Conservation (phyloP, 192 early-diverging fungal species). For the Chytriomyces confervae region DNA sequence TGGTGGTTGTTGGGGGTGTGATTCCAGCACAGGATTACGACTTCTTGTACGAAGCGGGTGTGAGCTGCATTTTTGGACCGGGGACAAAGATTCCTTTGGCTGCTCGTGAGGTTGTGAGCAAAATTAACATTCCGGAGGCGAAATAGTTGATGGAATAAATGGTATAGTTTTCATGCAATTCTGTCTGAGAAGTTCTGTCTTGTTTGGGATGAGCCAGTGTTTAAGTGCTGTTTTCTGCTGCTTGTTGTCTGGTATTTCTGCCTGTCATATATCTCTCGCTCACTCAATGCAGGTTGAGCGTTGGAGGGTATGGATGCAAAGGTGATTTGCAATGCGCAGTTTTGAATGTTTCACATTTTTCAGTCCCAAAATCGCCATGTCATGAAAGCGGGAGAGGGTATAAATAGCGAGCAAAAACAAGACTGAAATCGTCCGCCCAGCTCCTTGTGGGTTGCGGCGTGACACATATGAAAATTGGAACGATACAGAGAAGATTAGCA, state of each 20-base stretch:
- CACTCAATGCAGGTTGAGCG: too few relatives aligned
- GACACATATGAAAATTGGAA: constrained; percentile 68
- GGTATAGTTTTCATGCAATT: too few relatives aligned
- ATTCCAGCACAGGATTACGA: constrained; percentile 89
- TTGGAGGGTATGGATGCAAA: too few relatives aligned
- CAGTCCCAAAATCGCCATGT: too few relatives aligned
- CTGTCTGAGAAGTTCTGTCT: neutral
- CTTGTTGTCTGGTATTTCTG: too few relatives aligned
- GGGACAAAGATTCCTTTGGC: constrained; percentile 82
- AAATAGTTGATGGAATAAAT: neutral
- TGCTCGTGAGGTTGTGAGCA: constrained; percentile 78
- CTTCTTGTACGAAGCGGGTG: constrained; percentile 79
- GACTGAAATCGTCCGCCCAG: neutral
- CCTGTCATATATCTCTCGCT: too few relatives aligned
- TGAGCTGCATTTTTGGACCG: constrained; percentile 83
- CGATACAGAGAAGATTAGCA: constrained; percentile 80
- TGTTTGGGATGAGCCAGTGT: too few relatives aligned
- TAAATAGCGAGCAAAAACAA: too few relatives aligned
- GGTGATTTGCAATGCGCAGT: too few relatives aligned
- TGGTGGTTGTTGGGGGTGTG: constrained; percentile 84
- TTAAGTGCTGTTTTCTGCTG: too few relatives aligned
- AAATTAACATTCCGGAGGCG: constrained; percentile 51
- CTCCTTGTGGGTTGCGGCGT: constrained; percentile 14
- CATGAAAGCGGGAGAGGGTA: too few relatives aligned
- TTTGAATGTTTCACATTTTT: constrained; percentile 28